Evolutionary conservation across 106 monocot species (phyloP), one percentile per base, ranked within the genome.

Genomic region (Vanilla planifolia): DNA sequence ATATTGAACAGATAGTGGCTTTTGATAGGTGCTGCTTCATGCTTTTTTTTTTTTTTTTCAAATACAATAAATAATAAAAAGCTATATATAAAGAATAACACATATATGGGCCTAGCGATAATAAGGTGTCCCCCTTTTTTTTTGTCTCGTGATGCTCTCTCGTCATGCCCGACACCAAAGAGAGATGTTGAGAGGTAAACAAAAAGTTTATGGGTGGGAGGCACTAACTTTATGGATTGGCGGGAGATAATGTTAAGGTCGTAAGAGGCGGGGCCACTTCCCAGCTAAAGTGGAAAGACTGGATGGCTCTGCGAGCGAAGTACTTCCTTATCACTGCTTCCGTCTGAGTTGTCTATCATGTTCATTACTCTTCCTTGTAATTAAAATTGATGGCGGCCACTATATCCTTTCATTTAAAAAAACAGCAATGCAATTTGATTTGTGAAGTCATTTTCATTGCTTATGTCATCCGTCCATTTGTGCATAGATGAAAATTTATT

Each of bases 171-270:
- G n/a, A n/a, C n/a, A n/a, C n/a, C n/a, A n/a, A n/a, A n/a, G n/a
- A n/a, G n/a, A n/a, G n/a, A n/a, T n/a, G 21, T 6, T 20, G 20
- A 20, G 19, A 47, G 20, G 46, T 47, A n/a, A n/a, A n/a, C 5
- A 47, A 2, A 45, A 48, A 25, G 8, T 48, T 6, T 2, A 25
- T 48, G 48, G 48, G 48, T 16, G n/a, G 4, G 48, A 45, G 20
- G 48, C 48, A 48, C 48, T 48, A 48, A 24, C 16, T 48, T 45
- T 45, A 45, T 48, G n/a, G n/a, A n/a, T n/a, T n/a, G n/a, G n/a
- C n/a, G n/a, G n/a, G n/a, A n/a, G 19, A 20, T 47, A 25, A 48
- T n/a, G 10, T 11, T 21, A 48, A 48, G 23, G 21, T 48, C 2
- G 11, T 48, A 24, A n/a, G 48, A 48, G 25, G 48, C 44, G 25